These are phyloP conservation scores for Cyberlindnera xishuangbannaensis DNA, from an alignment of 805 yeast species.

Conservation along the genomic window DNA sequence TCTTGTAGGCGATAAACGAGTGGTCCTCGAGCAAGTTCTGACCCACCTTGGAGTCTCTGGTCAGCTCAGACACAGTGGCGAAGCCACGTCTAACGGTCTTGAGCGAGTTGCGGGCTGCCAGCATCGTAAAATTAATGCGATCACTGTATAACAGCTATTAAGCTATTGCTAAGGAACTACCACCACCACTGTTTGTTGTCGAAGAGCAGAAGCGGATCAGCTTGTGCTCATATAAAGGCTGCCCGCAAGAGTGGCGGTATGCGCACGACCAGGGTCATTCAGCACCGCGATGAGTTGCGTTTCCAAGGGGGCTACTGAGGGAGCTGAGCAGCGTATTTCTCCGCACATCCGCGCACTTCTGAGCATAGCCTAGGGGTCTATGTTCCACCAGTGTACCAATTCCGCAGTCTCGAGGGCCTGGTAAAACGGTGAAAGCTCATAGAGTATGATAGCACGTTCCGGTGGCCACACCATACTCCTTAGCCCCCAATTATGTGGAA, in stretches of 20 bases:
- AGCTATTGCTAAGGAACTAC: too few relatives aligned
- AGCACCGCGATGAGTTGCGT: slow-evolving; percentile 10
- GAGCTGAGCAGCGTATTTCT: neutral
- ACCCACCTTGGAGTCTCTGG: slow-evolving; percentile 67
- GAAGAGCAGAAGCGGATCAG: slow-evolving; percentile 1
- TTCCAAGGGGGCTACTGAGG: slow-evolving; percentile 4
- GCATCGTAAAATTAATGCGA: slow-evolving; percentile 5
- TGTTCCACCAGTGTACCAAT: neutral
- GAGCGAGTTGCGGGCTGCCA: slow-evolving; percentile 19
- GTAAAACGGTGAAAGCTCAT: too few relatives aligned
- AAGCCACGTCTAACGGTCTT: slow-evolving; percentile 30
- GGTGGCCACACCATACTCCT: too few relatives aligned
- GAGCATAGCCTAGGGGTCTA: neutral
- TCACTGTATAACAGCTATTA: too few relatives aligned
- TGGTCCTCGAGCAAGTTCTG: slow-evolving; percentile 78
- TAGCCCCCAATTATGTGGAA: too few relatives aligned
- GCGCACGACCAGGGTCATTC: slow-evolving; percentile 16
- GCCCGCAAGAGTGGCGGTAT: slow-evolving; percentile 3
- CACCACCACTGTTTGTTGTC: neutral
- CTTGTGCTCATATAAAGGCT: slow-evolving; percentile 10
- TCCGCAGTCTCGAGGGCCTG: neutral
- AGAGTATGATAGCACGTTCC: too few relatives aligned
- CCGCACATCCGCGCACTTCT: neutral
- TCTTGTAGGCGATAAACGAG: slow-evolving; percentile 88
- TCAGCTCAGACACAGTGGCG: slow-evolving; percentile 36